Base-by-base conservation (phyloP, 768 basidiomycete species). In the Dacryopinax primogenitus region DNA sequence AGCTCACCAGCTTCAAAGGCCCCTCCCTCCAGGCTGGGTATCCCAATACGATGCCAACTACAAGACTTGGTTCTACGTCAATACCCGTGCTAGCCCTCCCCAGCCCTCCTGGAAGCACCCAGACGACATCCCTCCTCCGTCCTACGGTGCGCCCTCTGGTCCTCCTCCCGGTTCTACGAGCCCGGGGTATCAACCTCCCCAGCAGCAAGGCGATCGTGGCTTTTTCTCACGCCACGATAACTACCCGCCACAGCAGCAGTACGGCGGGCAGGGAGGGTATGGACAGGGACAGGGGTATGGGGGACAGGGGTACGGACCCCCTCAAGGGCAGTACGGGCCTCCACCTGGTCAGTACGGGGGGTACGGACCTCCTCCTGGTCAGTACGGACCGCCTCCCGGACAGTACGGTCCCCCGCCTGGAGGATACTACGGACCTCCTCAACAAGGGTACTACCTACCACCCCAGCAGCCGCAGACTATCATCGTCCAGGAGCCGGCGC, bases 41-140 rank as follows among this genome's bases (percentile, higher is more conserved):
- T 28, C 33, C 23, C 68, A 69, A 34, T 69, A 62, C 61, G 62
- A 65, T 47, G 11, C 64, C 1, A 41, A 62, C 21, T 51, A 69
- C 45, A 64, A 67, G 39, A 65, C 64, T 18, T 44, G 51, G 63
- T 69, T 62, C 61, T 69, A 66, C 45, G 66, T 67, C 33, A 65
- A 69, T 44, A 34, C 51, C 12, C 34, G 26, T 12, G 51, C 51
- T 30, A 6, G 32, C 13, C 51, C 51, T 23, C 51, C 58, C 36
- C 21, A 16, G 32, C 30, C 58, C 23, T 62, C 65, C 51, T 61
- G 65, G 65, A 35, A 62, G 33, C 51, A 65, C 41, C 65, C 65
- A 35, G 65, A 51, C 28, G 65, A 62, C 21, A 65, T 58, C 51
- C 26, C 51, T 18, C 26, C 51, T 6, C 51, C 51, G 3, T 11